phyloP scores from a whole-genome alignment of 768 basidiomycete species.

The Harrya chromipes region DNA sequence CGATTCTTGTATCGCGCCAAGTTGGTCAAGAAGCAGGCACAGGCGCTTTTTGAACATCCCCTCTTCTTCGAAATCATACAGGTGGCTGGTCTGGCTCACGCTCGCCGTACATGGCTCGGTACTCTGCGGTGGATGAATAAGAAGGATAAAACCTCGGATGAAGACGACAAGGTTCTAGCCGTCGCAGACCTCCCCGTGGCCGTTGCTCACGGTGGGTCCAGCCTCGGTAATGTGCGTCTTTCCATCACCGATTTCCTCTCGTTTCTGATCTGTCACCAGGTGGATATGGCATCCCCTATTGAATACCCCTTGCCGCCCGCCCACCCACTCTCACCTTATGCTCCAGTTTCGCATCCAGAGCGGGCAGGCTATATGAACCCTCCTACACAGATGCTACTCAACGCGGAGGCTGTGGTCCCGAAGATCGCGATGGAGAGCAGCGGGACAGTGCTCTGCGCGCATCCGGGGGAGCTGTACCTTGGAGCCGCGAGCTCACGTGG shows the following conservation, averaged over 20 bases:
- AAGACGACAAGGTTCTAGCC: background rate
- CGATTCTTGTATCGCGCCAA: constrained; percentile 46
- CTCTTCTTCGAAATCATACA: constrained; percentile 43
- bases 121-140: constrained; percentile 9
- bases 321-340: constrained; percentile 18
- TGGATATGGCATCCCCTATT: constrained; percentile 31
- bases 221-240: constrained; percentile 30
- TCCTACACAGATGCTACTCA: background rate
- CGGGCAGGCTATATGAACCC: constrained; percentile 5
- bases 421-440: constrained; percentile 2
- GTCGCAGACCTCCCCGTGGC: constrained; percentile 4
- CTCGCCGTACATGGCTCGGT: too few relatives aligned
- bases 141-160: background rate
- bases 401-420: background rate
- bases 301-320: constrained; percentile 20
- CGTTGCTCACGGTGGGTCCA: constrained; percentile 19
- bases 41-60: constrained; percentile 38
- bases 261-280: constrained; percentile 11
- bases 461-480: too few relatives aligned
- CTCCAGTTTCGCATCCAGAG: constrained; percentile 15
- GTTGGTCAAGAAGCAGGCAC: constrained; percentile 37
- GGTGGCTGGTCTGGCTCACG: background rate
- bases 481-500: constrained; percentile 3
- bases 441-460: too few relatives aligned
- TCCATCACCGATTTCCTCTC: too few relatives aligned